phyloP scores from a whole-genome alignment of 495 filamentous ascomycete genomes.

The Neurospora cerealis region DNA sequence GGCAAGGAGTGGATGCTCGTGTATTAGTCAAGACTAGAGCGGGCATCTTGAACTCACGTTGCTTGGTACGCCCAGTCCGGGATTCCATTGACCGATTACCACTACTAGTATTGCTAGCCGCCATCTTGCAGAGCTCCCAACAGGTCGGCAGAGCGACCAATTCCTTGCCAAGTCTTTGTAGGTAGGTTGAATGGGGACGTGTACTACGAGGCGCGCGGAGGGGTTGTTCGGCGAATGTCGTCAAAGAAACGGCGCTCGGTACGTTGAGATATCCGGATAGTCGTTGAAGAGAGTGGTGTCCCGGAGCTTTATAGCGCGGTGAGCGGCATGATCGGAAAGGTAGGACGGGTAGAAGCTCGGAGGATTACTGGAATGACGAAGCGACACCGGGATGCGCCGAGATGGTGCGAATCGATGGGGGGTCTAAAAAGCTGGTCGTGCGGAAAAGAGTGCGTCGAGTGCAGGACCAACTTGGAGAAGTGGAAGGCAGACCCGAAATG shows the following conservation, averaged over 20 bases:
- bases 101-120: constrained; percentile 30
- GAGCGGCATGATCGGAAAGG: not conserved
- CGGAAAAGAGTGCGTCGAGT: not conserved
- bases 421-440: not conserved
- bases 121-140: constrained; percentile 25
- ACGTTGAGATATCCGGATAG: not conserved
- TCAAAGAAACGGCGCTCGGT: not conserved
- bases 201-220: not conserved
- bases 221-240: not conserved
- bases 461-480: not conserved
- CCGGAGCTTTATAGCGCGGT: not conserved
- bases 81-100: constrained; percentile 65
- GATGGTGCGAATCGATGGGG: not conserved
- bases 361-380: not conserved
- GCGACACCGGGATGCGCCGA: not conserved
- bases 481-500: not conserved
- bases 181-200: not conserved
- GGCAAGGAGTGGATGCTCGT: constrained; percentile 2
- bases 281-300: not conserved
- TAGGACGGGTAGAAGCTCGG: not conserved
- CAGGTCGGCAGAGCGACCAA: not conserved
- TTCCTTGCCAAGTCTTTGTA: not conserved
- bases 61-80: constrained; percentile 63
- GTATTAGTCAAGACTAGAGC: constrained; percentile 14
- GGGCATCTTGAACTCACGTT: constrained; percentile 52